Percentiles rank a stretch among this genome's conserved stretches.
Conservation (phyloP, 768 basidiomycete genomes). For the Fomitopsis serialis region DNA sequence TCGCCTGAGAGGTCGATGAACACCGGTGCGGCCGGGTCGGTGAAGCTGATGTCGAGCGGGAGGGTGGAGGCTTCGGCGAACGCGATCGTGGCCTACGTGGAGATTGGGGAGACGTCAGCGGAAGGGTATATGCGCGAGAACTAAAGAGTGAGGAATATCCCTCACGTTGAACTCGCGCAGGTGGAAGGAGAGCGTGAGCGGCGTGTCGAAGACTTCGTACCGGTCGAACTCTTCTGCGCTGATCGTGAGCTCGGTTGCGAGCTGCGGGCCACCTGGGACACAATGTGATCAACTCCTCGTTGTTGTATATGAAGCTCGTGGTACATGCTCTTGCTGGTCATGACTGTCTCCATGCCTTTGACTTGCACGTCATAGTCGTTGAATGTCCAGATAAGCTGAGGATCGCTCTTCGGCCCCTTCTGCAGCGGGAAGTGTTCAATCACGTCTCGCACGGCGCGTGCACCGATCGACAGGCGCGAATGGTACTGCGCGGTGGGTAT, state of each 20-base stretch:
- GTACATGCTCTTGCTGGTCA: conserved; percentile 55
- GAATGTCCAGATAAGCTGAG: conserved; percentile 81
- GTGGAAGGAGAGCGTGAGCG: conserved; percentile 73
- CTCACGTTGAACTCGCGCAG: conserved; percentile 78
- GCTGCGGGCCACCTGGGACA: conserved; percentile 47
- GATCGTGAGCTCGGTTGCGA: conserved; percentile 73
- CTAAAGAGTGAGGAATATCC: not conserved
- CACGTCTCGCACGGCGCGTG: conserved; percentile 68
- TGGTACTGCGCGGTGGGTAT: conserved; percentile 51
- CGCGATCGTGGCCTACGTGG: conserved; percentile 74
- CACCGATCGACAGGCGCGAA: conserved; percentile 67
- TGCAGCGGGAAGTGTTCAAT: conserved; percentile 75
- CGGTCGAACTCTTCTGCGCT: conserved; percentile 77
- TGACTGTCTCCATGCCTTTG: conserved; percentile 60
- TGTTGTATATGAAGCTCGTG: not conserved
- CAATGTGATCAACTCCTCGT: not conserved
- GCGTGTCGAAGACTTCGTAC: conserved; percentile 59
- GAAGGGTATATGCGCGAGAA: not conserved
- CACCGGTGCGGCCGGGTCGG: conserved; percentile 67
- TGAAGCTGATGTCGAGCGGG: conserved; percentile 68
- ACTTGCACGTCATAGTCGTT: conserved; percentile 61
- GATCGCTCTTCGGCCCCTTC: conserved; percentile 61
- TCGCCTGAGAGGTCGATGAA: conserved; percentile 75
- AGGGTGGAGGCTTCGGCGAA: conserved; percentile 70
- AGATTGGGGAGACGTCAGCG: not conserved